Percentiles rank a stretch among this genome's conserved stretches.
phyloP scores from a whole-genome alignment of 2,329 filamentous ascomycete genomes.

The Ophiostoma novo-ulmi region DNA sequence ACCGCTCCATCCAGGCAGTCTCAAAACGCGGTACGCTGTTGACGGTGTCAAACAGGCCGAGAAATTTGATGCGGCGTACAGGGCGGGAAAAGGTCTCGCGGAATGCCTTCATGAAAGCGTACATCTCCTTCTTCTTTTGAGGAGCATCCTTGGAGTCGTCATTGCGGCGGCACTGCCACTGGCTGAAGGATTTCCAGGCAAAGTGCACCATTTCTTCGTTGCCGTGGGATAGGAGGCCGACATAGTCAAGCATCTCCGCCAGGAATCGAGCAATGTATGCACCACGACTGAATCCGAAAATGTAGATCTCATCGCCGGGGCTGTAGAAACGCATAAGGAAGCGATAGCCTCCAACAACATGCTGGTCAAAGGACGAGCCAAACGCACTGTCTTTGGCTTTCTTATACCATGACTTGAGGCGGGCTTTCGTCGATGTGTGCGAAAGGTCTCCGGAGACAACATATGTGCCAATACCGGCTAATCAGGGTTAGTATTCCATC shows the following conservation, averaged over 20 bases:
- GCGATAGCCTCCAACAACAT: conserved; percentile 77
- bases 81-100: conserved; percentile 75
- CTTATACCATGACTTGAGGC: conserved; percentile 60
- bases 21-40: conserved; percentile 77
- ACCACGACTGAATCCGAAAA: conserved; percentile 70
- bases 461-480: conserved; percentile 68
- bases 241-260: conserved; percentile 79
- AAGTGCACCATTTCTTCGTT: conserved; percentile 84
- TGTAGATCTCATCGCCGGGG: conserved; percentile 60
- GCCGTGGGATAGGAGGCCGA: conserved; percentile 71
- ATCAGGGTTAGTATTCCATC: not conserved
- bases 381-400: conserved; percentile 76
- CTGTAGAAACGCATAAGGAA: conserved; percentile 72
- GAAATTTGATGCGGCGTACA: conserved; percentile 66
- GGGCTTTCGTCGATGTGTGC: conserved; percentile 51
- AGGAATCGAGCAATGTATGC: conserved; percentile 70
- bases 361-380: conserved; percentile 73
- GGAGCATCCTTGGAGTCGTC: conserved; percentile 32
- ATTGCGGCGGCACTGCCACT: conserved; percentile 59
- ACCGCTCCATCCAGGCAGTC: conserved; percentile 69
- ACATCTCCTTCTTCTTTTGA: conserved; percentile 53
- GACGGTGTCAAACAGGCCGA: conserved; percentile 78
- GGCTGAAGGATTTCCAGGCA: conserved; percentile 75
- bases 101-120: conserved; percentile 71
- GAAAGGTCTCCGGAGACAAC: conserved; percentile 56